A percentile compares a stretch with the other conserved stretches of the same genome.
Evolutionary conservation across 176 grass and related monocot genomes (phyloP).

Genomic region (sorghum (Sorghum bicolor)): Sorghum_bicolor_NCBIv3 NC_012873.2:4815001-4815500

Average conservation of each 20-base stretch:
- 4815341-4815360: conserved; percentile 94
- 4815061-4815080: conserved; percentile 96
- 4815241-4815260: background rate
- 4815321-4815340: conserved; percentile 13
- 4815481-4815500: background rate
- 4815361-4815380: conserved; percentile 93
- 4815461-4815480: background rate
- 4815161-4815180: background rate
- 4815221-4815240: background rate
- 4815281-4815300: background rate
- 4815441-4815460: conserved; percentile 47
- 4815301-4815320: conserved; percentile 4
- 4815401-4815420: conserved; percentile 90
- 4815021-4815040: conserved; percentile 92
- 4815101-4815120: background rate
- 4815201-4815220: background rate
- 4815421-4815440: conserved; percentile 74
- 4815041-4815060: conserved; percentile 98
- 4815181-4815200: background rate
- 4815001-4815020: conserved; percentile 96
- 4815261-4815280: background rate
- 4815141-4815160: background rate
- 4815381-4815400: conserved; percentile 99
- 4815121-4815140: background rate
- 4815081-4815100: conserved; percentile 88